A percentile compares a stretch with the other conserved stretches of the same genome.
Evolutionary conservation across 179 eudicot species (phyloP).

Genomic region (Dionaea muscipula): DNA sequence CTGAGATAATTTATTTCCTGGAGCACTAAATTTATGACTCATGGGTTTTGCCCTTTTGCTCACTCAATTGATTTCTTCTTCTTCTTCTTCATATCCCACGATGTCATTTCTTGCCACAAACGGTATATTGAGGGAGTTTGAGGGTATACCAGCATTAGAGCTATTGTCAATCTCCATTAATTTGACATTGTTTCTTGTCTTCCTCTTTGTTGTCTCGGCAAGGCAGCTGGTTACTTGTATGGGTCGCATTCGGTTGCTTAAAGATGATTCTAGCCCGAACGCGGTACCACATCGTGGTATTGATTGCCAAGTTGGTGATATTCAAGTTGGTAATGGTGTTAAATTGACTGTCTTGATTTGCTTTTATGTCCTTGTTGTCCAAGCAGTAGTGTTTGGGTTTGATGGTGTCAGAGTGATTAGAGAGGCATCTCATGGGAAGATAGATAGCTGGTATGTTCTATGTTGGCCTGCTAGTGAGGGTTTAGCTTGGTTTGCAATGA

Average conservation of each 20-base stretch:
- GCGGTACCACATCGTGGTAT: slow-evolving; percentile 24
- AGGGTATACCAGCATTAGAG: slow-evolving; percentile 47
- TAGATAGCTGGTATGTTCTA: slow-evolving; percentile 33
- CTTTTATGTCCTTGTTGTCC: slow-evolving; percentile 57
- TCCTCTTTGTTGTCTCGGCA: slow-evolving; percentile 51
- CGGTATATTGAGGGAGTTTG: slow-evolving; percentile 18
- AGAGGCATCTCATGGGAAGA: slow-evolving; percentile 37
- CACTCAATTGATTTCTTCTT: slow-evolving; percentile 15
- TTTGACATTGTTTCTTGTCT: slow-evolving; percentile 53
- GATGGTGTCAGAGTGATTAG: slow-evolving; percentile 45
- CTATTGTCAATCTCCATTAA: slow-evolving; percentile 55
- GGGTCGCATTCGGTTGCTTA: slow-evolving; percentile 41
- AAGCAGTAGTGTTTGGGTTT: slow-evolving; percentile 55
- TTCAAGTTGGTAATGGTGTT: slow-evolving; percentile 38
- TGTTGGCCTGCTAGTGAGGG: slow-evolving; percentile 57
- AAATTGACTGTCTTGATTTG: slow-evolving; percentile 54
- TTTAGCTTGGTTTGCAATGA: slow-evolving; percentile 79
- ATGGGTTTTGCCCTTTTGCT: slow-evolving; percentile 22
- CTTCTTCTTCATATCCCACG: slow-evolving; percentile 7
- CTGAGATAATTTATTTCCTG: too few species aligned
- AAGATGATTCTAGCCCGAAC: slow-evolving; percentile 46
- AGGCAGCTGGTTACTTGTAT: slow-evolving; percentile 48
- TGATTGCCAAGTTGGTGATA: slow-evolving; percentile 35
- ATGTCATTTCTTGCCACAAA: slow-evolving; percentile 16
- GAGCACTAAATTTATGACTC: not conserved